Evolutionary conservation across 306 rosid genomes (phyloP), one percentile per base, ranked within the genome.

Genomic region (Boehmeria nivea): DNA sequence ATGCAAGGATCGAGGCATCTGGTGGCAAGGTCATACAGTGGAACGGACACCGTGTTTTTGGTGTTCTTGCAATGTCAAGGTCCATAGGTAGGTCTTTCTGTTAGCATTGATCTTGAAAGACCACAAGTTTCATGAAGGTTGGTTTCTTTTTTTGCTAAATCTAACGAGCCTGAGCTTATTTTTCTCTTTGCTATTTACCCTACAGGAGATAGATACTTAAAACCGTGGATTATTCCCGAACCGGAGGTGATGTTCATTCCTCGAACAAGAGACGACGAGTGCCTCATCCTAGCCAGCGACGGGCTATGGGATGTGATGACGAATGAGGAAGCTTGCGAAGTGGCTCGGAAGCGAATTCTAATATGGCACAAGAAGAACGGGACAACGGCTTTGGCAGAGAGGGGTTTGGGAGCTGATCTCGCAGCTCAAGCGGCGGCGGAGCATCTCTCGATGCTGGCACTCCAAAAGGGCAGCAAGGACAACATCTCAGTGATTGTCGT

Each of bases 291-390:
- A 57, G 86, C 86, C 15, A 80, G 83, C n/a, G 86, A 80, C 18
- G 86, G 86, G 15, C 37, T 80, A 22, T 80, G 86, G 86, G 86
- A 80, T 36, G 86, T 80, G 20, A 76, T 80, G 72, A 63, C 80
- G 0, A 80, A 80, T 2, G 78, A 80, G 34, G 86, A 80, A 67
- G 80, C 33, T 17, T 80, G 83, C 33, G 83, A 76, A 27, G 71
- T 67, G 45, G 83, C 86, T 59, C 72, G 83, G 57, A 54, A 63
- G 69, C 57, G 78, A 49, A 70, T 80, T 51, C 67, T 76, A 8
- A 69, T 73, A 6, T 80, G 86, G 86, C 83, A 80, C 78, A 76
- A 64, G 15, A 80, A 73, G 68, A 70, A 73, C 6, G 86, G 82
- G 34, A 37, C 12, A 18, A 26, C 72, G 26, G 50, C 72, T 42